Evolutionary conservation across 2,329 filamentous ascomycete genomes (phyloP), one percentile per base, ranked within the genome.

Genomic region (Colletotrichum musicola): DNA sequence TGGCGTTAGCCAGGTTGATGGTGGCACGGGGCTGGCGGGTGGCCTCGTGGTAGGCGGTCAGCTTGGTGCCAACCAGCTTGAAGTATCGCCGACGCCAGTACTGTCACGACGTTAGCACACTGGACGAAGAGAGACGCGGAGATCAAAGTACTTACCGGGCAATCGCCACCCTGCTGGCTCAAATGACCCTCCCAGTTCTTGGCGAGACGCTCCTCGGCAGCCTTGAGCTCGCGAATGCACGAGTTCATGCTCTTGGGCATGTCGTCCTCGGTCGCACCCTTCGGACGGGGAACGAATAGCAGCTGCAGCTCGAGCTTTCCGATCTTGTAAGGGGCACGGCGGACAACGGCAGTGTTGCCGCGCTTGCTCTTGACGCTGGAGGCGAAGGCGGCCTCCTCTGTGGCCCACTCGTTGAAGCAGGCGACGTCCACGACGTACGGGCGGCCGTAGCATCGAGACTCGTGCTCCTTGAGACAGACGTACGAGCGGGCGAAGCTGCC

Each of bases 161-260:
- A 99, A 78, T 99, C 96, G 74, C 96, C 96, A 77, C 96, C 96
- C 82, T 99, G 96, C 79, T 99, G 96, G 78, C 95, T 98, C 68
- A 99, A 84, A 76, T 92, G 90, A 35, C 96, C 95, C 80, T 99
- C 95, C 85, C 89, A 97, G 74, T 90, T 92, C 71, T 92, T 90
- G 56, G 91, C 86, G 71, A 92, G 88, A 70, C 93, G 87, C 78
- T 93, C 92, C 78, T 97, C 94, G 2, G 95, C 94, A 60, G 95
- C 93, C 80, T 92, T 93, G 82, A 99, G 90, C 82, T 98, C 96
- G 18, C 96, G 89, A 74, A 98, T 92, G 79, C 94, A 97, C 50
- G 93, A 93, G 80, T 96, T 97, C 95, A 99, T 97, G 84, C 95
- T 98, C 90, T 98, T 98, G 62, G 96, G 96, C 94, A 99, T 98